Base-by-base conservation (phyloP, 164 flowering plant species). In the Chimonanthus salicifolius region DNA sequence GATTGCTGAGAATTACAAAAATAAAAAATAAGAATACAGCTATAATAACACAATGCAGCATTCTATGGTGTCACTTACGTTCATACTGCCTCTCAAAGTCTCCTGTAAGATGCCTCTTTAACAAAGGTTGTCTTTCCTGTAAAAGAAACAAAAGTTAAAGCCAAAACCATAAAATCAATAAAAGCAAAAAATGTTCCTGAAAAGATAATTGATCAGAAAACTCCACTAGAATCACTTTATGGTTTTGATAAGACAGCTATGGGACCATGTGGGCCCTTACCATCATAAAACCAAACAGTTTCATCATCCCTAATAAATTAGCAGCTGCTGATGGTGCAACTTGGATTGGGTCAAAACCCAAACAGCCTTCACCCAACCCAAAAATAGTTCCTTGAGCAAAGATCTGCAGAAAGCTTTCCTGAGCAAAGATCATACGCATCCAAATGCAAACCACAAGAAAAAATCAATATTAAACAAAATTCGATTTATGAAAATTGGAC, bases 71-170 rank as follows among this genome's bases (percentile, higher is more conserved):
- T 54, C 9, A 64, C 94, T 80, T 81, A 92, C 94, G 97, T 49
- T 92, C 97, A 62, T 92, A 92, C 81, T 87, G 90, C 88, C 89
- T 92, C 84, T 91, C 92, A 60, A 91, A 91, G 81, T 91, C 97
- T 46, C 97, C 97, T 5, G 97, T 86, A 44, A 91, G 87, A 85
- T 92, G 97, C 67, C 97, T 78, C 48, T 90, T 92, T 62, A 20
- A 92, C 94, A 78, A 90, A 92, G 0, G 97, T 90, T 0, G 96
- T 90, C 75, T 90, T 90, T 5, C 96, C 96, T 90, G 80, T 9
- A 47, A 7, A 21, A 47, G 13, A 71, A 47, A 58, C 7, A 58
- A 33, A 7, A 63, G 66, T 4, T 20, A 20, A 33, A 63, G 10
- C 8, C 66, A 63, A 63, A 18, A 20, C 66, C 46, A 33, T 21